Percentiles rank a stretch among this genome's conserved stretches.
phyloP scores from a whole-genome alignment of 352 stramenopile genomes.

The Globisporangium orthogonon region DNA sequence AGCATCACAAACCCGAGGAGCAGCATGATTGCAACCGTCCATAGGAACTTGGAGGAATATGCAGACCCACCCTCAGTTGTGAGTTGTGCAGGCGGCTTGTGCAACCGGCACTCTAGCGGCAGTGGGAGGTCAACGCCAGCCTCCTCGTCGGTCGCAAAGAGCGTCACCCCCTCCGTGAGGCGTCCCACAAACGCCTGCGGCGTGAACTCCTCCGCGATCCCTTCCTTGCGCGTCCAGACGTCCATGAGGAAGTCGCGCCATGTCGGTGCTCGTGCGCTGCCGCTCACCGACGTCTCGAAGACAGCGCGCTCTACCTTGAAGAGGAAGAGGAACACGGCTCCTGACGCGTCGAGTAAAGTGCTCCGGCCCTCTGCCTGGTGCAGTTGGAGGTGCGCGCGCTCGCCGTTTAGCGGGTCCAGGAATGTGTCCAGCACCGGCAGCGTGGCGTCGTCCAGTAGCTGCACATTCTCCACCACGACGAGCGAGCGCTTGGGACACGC shows the following conservation, averaged over 20 bases:
- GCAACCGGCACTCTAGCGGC: constrained; percentile 5
- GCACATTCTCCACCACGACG: constrained; percentile 45
- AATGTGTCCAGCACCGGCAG: constrained; percentile 63
- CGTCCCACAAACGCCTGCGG: constrained; percentile 59
- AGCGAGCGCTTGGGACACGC: constrained; percentile 44
- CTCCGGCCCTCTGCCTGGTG: constrained; percentile 16
- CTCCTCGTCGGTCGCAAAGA: constrained; percentile 10
- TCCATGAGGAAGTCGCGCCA: constrained; percentile 61
- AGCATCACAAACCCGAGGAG: constrained; percentile 9
- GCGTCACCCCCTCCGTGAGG: constrained; percentile 34
- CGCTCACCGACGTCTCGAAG: not conserved
- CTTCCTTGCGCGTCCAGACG: constrained; percentile 31
- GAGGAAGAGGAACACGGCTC: constrained; percentile 57
- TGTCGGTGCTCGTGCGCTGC: not conserved
- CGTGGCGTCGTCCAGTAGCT: constrained; percentile 31
- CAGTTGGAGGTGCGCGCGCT: constrained; percentile 51
- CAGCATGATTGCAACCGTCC: not conserved
- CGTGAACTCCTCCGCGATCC: constrained; percentile 43
- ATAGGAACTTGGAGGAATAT: not conserved
- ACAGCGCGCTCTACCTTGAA: constrained; percentile 24
- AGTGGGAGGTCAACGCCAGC: not conserved
- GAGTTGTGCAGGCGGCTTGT: not conserved
- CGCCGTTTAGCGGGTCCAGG: constrained; percentile 62
- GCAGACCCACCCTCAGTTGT: not conserved
- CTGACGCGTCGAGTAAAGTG: constrained; percentile 40